A percentile compares a stretch with the other conserved stretches of the same genome.
Evolutionary conservation across 2,329 filamentous ascomycete species (phyloP).

Genomic region (Aspergillus intermedius): DNA sequence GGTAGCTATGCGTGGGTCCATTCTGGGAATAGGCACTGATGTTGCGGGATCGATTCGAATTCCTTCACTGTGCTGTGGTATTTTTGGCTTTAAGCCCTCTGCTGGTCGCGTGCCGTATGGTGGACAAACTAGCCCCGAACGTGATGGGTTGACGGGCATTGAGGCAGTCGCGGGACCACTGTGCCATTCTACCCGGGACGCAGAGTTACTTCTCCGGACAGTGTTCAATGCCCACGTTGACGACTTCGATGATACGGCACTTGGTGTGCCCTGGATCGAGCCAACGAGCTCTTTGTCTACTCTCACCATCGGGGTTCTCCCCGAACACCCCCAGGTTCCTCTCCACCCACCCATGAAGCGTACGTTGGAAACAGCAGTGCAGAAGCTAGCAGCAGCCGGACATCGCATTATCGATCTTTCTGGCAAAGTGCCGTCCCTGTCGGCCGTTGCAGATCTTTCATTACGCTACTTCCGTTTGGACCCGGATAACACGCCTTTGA

Average conservation of each 20-base stretch:
- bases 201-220: constrained; percentile 1
- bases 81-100: constrained; percentile 37
- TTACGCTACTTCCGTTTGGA: constrained; percentile 18
- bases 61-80: constrained; percentile 36
- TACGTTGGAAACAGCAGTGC: constrained; percentile 5
- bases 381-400: constrained; percentile 14
- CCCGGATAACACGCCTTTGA: constrained; percentile 12
- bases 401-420: constrained; percentile 14
- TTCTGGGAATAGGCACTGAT: constrained; percentile 28
- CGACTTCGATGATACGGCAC: background rate
- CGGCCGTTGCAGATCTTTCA: constrained; percentile 2
- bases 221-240: background rate
- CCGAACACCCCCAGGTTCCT: constrained; percentile 13
- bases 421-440: constrained; percentile 2
- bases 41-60: constrained; percentile 39
- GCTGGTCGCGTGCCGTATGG: constrained; percentile 27
- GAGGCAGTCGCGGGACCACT: background rate
- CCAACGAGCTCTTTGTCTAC: background rate
- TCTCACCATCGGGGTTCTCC: constrained; percentile 15
- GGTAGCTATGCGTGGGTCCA: constrained; percentile 25
- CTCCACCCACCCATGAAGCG: constrained; percentile 19
- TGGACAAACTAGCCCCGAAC: constrained; percentile 29
- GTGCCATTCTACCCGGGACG: background rate
- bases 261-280: background rate
- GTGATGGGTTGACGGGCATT: constrained; percentile 3